phyloP scores from a whole-genome alignment of 2,329 filamentous ascomycete genomes.

The Pseudonectria buxi region DNA sequence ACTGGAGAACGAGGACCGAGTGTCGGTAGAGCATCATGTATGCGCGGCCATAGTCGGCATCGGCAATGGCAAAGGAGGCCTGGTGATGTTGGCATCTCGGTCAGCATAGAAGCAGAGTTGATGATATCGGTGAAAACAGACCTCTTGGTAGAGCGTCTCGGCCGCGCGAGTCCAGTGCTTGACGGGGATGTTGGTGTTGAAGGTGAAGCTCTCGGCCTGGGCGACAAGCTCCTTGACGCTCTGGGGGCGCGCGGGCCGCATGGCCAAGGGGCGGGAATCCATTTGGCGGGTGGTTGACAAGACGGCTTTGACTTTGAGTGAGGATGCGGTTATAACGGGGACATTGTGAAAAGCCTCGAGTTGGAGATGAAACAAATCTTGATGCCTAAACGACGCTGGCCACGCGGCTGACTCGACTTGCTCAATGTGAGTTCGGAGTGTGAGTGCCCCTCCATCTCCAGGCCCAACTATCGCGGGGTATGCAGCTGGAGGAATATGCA shows the following conservation, averaged over 20 bases:
- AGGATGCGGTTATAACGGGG: too few species aligned
- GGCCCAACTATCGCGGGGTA: too few species aligned
- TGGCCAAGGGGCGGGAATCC: slow-evolving; percentile 19
- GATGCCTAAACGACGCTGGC: too few species aligned
- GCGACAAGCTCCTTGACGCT: slow-evolving; percentile 71
- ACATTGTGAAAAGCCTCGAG: too few species aligned
- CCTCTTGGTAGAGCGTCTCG: slow-evolving; percentile 73
- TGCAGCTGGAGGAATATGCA: neutral
- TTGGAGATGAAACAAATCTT: too few species aligned
- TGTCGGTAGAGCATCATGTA: slow-evolving; percentile 90
- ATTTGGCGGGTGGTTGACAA: slow-evolving; percentile 11
- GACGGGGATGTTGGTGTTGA: slow-evolving; percentile 68
- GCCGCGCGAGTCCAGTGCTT: slow-evolving; percentile 78
- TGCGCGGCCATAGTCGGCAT: slow-evolving; percentile 80
- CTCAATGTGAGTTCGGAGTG: too few species aligned
- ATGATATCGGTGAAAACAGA: slow-evolving; percentile 32
- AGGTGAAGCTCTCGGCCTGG: slow-evolving; percentile 73
- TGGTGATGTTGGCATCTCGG: slow-evolving; percentile 32
- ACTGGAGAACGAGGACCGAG: slow-evolving; percentile 72
- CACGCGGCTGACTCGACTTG: too few species aligned
- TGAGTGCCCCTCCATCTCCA: too few species aligned
- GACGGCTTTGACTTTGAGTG: too few species aligned
- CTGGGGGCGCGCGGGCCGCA: slow-evolving; percentile 45
- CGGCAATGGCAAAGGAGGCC: slow-evolving; percentile 77
- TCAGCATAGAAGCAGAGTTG: neutral